Evolutionary conservation across 306 rosid genomes (phyloP).

Genomic region (Biancaea sappan): DNA sequence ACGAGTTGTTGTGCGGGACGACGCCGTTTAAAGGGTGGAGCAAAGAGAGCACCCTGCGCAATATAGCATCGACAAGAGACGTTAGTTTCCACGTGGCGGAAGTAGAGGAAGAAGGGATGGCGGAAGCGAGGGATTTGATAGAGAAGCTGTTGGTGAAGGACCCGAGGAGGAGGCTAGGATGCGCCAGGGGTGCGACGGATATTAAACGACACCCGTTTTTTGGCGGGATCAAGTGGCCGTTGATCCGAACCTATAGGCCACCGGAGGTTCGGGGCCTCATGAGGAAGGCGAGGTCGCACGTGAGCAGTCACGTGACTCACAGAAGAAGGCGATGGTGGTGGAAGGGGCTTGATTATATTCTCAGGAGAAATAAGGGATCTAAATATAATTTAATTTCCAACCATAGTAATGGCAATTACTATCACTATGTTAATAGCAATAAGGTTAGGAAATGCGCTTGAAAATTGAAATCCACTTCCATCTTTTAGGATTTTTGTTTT

Average conservation of each 20-base stretch:
- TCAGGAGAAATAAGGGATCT: conserved; percentile 30
- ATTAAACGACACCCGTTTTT: conserved; percentile 83
- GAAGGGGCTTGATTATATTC: conserved; percentile 47
- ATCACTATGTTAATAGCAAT: conserved; percentile 33
- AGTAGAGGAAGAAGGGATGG: conserved; percentile 50
- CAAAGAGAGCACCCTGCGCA: conserved; percentile 73
- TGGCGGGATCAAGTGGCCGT: conserved; percentile 85
- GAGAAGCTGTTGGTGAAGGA: conserved; percentile 69
- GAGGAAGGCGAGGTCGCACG: conserved; percentile 46
- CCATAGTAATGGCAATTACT: conserved; percentile 49
- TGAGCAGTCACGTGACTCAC: conserved; percentile 35
- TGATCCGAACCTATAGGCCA: conserved; percentile 62
- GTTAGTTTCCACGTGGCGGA: conserved; percentile 52
- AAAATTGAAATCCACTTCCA: not conserved
- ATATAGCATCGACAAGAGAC: conserved; percentile 58
- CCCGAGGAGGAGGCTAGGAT: conserved; percentile 65
- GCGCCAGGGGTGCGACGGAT: conserved; percentile 70
- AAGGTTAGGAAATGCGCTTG: conserved; percentile 23
- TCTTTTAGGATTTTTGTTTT: not conserved
- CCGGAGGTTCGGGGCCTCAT: conserved; percentile 63
- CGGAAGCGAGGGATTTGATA: conserved; percentile 68
- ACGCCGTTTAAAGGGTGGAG: conserved; percentile 83
- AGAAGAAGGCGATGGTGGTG: conserved; percentile 55
- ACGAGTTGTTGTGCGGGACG: conserved; percentile 70
- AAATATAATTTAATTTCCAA: conserved; percentile 28